Evolutionary conservation across 2,329 filamentous ascomycete species (phyloP).

Genomic region (Fusarium sp.): DNA sequence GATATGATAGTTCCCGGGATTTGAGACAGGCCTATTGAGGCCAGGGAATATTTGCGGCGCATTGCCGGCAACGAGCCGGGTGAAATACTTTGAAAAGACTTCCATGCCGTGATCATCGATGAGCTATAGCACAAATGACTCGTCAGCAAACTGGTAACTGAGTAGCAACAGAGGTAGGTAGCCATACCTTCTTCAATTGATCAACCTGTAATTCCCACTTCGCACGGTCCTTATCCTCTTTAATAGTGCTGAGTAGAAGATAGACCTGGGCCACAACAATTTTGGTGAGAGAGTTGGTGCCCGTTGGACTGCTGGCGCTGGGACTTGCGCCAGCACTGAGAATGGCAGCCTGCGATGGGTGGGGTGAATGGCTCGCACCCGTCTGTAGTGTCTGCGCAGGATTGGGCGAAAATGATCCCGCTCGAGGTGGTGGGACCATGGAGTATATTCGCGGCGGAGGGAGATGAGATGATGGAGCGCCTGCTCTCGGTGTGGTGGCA

Average conservation of each 20-base stretch:
- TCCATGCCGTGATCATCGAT: slow-evolving; percentile 99
- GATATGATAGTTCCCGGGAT: slow-evolving; percentile 84
- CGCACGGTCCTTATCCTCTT: slow-evolving; percentile 87
- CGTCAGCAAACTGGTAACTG: slow-evolving; percentile 34
- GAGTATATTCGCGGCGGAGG: slow-evolving; percentile 53
- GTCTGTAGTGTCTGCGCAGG: slow-evolving; percentile 68
- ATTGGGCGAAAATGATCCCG: slow-evolving; percentile 73
- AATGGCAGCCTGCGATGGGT: slow-evolving; percentile 66
- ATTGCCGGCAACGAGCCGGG: slow-evolving; percentile 91
- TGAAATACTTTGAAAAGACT: slow-evolving; percentile 95
- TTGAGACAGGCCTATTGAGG: slow-evolving; percentile 76
- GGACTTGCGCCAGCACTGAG: slow-evolving; percentile 71
- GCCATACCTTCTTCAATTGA: slow-evolving; percentile 85
- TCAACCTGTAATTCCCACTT: slow-evolving; percentile 95
- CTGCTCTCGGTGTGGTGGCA: slow-evolving; percentile 53
- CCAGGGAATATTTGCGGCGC: slow-evolving; percentile 90
- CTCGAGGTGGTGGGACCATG: slow-evolving; percentile 70
- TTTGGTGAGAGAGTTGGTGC: slow-evolving; percentile 79
- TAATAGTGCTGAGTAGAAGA: slow-evolving; percentile 91
- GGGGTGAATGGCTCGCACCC: slow-evolving; percentile 65
- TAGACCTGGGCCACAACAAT: slow-evolving; percentile 97
- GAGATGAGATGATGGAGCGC: slow-evolving; percentile 48
- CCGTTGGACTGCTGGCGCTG: slow-evolving; percentile 71
- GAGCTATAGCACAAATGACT: slow-evolving; percentile 65
- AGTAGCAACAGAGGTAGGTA: background rate